Base-by-base conservation (phyloP, 306 rosid species). In the Quillaja saponaria region DNA sequence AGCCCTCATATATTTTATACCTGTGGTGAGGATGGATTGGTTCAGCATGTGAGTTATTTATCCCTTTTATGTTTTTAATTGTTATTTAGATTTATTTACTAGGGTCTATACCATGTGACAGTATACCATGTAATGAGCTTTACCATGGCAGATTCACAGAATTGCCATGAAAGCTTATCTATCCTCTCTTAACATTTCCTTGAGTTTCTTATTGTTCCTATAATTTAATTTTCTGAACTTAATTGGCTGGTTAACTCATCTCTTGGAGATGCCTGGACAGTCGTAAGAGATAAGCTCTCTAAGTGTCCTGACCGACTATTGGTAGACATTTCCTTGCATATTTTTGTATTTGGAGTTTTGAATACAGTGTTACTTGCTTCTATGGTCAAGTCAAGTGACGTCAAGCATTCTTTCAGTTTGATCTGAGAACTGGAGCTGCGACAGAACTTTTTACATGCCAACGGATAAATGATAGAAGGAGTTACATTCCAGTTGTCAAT, bases 11-110 rank as follows among this genome's bases (percentile, higher is more conserved):
- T 84, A 40, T 89, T 92, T 65, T 92, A 79, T 59, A 82, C 91
- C 19, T 92, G 99, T 8, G 99, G 96, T 72, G 99, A 92, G 81
- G 99, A 92, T 85, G 99, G 96, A 65, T 34, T 81, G 46, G 96
- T 92, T 46, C 95, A 89, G 48, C 96, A 86, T 78, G 99, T 92
- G 68, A 85, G 99, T 81, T 54, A 41, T 18, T n/a, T 34, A 73
- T 55, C 28, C 70, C 52, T 51, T 66, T 56, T 12, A 65, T 45
- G 1, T 49, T 71, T 64, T 34, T 51, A 35, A 42, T 68, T 25
- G 34, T 67, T 18, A 53, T 55, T 12, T 57, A 42, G 3, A 10
- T 55, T 54, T 34, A 40, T 55, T 53, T 25, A 37, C 10, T 18
- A n/a, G 13, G 46, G 45, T 10, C 28, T 56, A 17, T 37, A 10